Evolutionary conservation across 129 eudicot genomes (phyloP), one percentile per base, ranked within the genome.

Genomic region (Mikania micrantha): DNA sequence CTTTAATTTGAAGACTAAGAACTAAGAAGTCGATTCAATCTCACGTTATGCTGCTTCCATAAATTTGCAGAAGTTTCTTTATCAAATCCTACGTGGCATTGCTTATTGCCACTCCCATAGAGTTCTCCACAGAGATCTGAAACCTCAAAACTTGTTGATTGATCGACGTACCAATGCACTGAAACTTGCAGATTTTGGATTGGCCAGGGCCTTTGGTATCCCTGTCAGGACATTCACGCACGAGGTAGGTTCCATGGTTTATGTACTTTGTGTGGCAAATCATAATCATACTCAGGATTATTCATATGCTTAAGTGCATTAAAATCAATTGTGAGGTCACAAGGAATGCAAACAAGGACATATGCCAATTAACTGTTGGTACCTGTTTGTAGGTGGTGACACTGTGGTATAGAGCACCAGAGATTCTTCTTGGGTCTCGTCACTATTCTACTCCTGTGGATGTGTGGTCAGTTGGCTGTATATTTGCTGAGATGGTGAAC

Each of bases 401-500:
- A 12, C 77, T 92, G 45, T 92, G 98, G 98, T 92, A 92, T 69
- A 82, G 98, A 74, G 98, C 98, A 56, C 98, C 98, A 17, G 98
- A 93, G 78, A 88, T 93, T 65, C 91, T 93, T 59, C 96, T 93
- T 41, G 96, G 96, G 63, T 86, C 91, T n/a, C 95, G 86, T 49
- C 87, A 88, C 79, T 93, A 93, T 72, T 88, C 96, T 27, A 93
- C 98, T 61, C 96, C 98, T 19, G 98, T 93, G 53, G 98, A 93
- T 77, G 82, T 93, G 68, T 93, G 98, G 98, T 93, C 98, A 20
- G 90, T 93, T 39, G 98, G 98, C 61, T 93, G 98, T 67, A 93
- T 93, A 74, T 93, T 93, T 84, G 98, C 98, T 76, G 98, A 93
- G 74, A 93, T 93, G 98, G 95, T 88, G 74, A 93, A 84, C 73